Evolutionary conservation across 331 rosid genomes (phyloP).

Genomic region (Malus hybrid): DNA sequence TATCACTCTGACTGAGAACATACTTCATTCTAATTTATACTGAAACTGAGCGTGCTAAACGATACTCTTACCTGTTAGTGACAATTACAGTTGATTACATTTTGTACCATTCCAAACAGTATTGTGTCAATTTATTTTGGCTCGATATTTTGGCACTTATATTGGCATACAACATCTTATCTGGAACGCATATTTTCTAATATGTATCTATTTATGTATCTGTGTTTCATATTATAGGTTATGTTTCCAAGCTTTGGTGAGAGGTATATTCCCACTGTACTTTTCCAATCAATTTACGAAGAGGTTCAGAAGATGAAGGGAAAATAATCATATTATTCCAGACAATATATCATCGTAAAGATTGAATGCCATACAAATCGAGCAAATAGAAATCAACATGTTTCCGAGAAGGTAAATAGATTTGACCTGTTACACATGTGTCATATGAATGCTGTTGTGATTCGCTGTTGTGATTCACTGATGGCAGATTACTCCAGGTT

Average conservation of each 20-base stretch:
- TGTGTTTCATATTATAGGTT: constrained; percentile 38
- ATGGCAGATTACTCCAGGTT: constrained; percentile 4
- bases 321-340: constrained; percentile 1
- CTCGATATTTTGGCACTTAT: neutral
- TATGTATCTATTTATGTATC: neutral
- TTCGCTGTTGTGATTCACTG: neutral
- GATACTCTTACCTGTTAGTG: too few species aligned
- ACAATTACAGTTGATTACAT: too few species aligned
- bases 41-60: neutral
- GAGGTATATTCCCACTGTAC: constrained; percentile 71
- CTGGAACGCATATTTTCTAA: neutral
- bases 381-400: constrained; percentile 13
- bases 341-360: constrained; percentile 5
- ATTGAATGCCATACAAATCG: neutral
- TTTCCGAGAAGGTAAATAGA: constrained; percentile 25
- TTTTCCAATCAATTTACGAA: constrained; percentile 68
- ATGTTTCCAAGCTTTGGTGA: constrained; percentile 92
- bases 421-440: neutral
- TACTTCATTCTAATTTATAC: neutral
- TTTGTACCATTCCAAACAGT: neutral
- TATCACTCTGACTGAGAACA: neutral
- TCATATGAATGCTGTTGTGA: neutral
- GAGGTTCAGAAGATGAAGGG: constrained; percentile 54
- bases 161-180: neutral
- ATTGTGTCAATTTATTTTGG: neutral